Evolutionary conservation across 768 basidiomycete species (phyloP).

Genomic region (Macrocybe gigantea): DNA sequence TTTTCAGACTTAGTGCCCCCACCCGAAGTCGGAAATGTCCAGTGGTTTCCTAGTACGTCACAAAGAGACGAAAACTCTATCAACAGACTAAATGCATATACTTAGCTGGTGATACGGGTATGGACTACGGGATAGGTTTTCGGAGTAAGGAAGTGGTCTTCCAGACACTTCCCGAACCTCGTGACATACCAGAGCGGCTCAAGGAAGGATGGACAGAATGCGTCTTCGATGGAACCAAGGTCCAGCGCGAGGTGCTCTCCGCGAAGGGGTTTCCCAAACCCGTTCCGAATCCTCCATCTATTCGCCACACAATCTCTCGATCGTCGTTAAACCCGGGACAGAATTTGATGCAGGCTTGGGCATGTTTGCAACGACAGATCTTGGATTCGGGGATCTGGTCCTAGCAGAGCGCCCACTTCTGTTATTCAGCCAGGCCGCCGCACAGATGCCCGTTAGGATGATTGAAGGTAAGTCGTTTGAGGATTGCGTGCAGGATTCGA

Average conservation of each 20-base stretch:
- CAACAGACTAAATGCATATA: too few species aligned
- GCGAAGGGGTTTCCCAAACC: constrained; percentile 6
- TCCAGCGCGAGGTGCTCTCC: constrained; percentile 1
- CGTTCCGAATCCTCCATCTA: not conserved
- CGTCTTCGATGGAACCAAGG: not conserved
- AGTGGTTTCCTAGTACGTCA: too few species aligned
- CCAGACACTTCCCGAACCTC: too few species aligned
- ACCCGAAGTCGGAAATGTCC: too few species aligned
- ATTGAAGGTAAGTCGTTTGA: not conserved
- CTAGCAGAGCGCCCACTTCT: constrained; percentile 32
- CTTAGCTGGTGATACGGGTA: too few species aligned
- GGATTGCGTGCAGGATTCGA: not conserved
- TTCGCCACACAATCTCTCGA: not conserved
- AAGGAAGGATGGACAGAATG: constrained; percentile 5
- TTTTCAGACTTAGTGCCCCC: too few species aligned
- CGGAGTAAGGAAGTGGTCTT: too few species aligned
- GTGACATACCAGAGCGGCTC: too few species aligned
- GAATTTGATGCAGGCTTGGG: constrained; percentile 15
- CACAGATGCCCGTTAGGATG: not conserved
- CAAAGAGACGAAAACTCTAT: too few species aligned
- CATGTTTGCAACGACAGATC: constrained; percentile 21
- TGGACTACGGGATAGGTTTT: too few species aligned
- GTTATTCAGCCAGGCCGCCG: constrained; percentile 12
- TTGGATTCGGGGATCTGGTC: constrained; percentile 25
- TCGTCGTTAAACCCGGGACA: not conserved